Evolutionary conservation across 148 eudicot genomes (phyloP).

Genomic region (Persicaria tinctoria): DNA sequence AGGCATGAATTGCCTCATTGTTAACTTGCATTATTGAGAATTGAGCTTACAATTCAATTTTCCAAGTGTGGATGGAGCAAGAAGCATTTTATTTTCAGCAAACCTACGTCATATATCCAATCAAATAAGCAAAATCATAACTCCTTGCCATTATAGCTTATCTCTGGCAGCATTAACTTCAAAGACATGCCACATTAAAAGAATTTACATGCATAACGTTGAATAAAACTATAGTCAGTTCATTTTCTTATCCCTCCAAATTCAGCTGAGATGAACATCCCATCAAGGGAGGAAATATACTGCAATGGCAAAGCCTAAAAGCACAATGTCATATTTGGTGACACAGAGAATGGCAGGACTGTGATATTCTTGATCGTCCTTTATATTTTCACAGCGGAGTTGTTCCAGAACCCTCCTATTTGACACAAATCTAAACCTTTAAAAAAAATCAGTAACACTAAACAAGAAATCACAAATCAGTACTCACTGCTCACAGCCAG

Average conservation of each 20-base stretch:
- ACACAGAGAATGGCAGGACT: neutral
- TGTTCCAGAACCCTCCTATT: neutral
- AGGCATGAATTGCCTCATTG: neutral
- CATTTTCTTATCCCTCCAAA: too few species aligned
- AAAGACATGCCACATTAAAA: too few species aligned
- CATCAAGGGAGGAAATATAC: too few species aligned
- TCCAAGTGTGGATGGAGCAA: neutral
- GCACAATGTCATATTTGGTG: neutral
- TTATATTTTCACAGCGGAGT: neutral
- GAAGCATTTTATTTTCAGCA: neutral
- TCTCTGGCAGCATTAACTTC: neutral
- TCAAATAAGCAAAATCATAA: neutral
- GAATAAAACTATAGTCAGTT: too few species aligned
- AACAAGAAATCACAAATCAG: neutral
- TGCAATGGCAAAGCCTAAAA: too few species aligned
- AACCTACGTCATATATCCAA: neutral
- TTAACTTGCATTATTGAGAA: neutral
- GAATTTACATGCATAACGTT: too few species aligned
- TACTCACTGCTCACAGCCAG: neutral
- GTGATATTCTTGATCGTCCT: neutral
- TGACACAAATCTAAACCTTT: neutral
- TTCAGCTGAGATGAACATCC: too few species aligned
- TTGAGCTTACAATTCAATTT: neutral
- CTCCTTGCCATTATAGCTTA: neutral
- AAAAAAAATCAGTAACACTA: neutral